Conservation (phyloP, 495 filamentous ascomycete species). For the Glutinoglossum americanum region DNA sequence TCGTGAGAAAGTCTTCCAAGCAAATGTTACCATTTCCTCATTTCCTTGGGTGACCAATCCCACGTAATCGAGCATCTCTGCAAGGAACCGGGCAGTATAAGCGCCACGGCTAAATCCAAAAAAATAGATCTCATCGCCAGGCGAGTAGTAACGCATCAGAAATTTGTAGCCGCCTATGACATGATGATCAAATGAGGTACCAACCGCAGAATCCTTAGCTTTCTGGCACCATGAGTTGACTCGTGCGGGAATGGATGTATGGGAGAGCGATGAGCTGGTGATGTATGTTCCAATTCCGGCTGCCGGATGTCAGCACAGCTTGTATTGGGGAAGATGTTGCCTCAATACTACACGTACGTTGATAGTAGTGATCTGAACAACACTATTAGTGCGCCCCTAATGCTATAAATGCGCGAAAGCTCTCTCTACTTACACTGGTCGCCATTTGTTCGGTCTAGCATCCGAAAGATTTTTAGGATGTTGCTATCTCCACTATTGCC, state of each 20-base stretch:
- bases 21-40: slow-evolving; percentile 66
- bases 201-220: slow-evolving; percentile 67
- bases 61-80: slow-evolving; percentile 72
- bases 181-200: slow-evolving; percentile 65
- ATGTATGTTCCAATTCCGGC: slow-evolving; percentile 69
- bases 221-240: slow-evolving; percentile 60
- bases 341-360: slow-evolving; percentile 22
- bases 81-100: slow-evolving; percentile 72
- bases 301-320: slow-evolving; percentile 23
- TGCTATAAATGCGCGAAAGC: background rate
- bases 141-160: slow-evolving; percentile 65
- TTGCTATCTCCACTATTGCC: slow-evolving; percentile 71
- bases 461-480: slow-evolving; percentile 67
- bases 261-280: slow-evolving; percentile 40
- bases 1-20: slow-evolving; percentile 72
- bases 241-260: slow-evolving; percentile 36
- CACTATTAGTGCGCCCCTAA: background rate
- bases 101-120: slow-evolving; percentile 74
- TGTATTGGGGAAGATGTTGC: background rate
- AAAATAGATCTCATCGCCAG: slow-evolving; percentile 60
- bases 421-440: slow-evolving; percentile 24
- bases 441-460: slow-evolving; percentile 30
- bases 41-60: slow-evolving; percentile 67
- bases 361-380: slow-evolving; percentile 41
- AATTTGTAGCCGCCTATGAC: slow-evolving; percentile 75